Evolutionary conservation across 306 rosid species (phyloP), one percentile per base, ranked within the genome.

Genomic region (Fragaria iinumae): DNA sequence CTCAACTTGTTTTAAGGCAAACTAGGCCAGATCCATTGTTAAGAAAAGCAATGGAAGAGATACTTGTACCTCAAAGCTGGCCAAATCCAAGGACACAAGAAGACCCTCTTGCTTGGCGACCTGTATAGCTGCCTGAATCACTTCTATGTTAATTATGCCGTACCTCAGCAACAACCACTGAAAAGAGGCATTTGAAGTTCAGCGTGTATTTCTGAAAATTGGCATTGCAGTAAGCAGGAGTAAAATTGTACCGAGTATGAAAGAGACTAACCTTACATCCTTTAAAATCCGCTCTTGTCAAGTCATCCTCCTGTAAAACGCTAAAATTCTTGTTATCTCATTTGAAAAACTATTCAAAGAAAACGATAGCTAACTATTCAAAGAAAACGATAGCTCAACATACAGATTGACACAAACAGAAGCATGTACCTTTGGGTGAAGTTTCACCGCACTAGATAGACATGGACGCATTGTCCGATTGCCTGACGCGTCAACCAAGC

Each of bases 381-480:
- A 68, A 50, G 67, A 27, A 11, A 68, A 36, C n/a, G 5, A 49
- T 12, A 43, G 39, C 32, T 20, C 67, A 20, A 21, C 56, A 71
- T 68, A 77, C 43, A 36, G 41, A 75, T 21, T 39, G 32, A n/a
- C 38, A 66, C 50, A 64, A 56, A 20, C 14, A 69, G 76, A 72
- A 65, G 29, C 50, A 63, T n/a, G 66, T 75, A 94, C 98, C 96
- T 90, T 88, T 79, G 90, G 84, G 89, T 90, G 89, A 82, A 92
- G 85, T 86, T 89, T 95, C 69, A 90, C 97, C 29, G 97, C 97
- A 83, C 83, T 92, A 8, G 97, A 89, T 77, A 95, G 96, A 84
- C 89, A 90, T 45, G 98, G 98, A 20, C 99, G 96, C 99, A 92
- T 90, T 34, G 99, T 95, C 12, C 99, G 96, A 76, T 92, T 92